These are phyloP conservation scores for Zea mays DNA, from an alignment of 176 grass and related monocot genomes.

Conservation along the genomic window DNA sequence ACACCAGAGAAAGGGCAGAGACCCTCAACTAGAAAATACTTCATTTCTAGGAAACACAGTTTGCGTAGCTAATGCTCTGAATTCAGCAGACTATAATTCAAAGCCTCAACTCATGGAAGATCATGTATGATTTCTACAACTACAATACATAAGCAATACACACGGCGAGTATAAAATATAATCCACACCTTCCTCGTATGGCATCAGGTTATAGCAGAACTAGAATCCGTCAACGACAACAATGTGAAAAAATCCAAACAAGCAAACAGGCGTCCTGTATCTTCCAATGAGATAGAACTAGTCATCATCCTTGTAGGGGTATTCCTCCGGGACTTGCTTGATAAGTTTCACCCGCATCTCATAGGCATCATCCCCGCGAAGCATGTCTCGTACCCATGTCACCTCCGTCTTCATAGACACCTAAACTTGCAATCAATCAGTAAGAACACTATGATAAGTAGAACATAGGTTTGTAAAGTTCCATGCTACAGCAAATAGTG, in stretches of 20 bases:
- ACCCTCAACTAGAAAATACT: background rate
- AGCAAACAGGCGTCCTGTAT: background rate
- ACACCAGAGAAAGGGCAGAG: background rate
- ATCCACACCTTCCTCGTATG: conserved; percentile 25
- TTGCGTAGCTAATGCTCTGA: background rate
- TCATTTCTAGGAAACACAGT: conserved; percentile 1
- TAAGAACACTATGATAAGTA: background rate
- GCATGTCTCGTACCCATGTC: conserved; percentile 94
- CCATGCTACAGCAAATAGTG: background rate
- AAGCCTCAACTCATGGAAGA: background rate
- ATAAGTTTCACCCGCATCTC: conserved; percentile 92
- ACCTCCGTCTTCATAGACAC: conserved; percentile 98
- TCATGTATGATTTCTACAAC: conserved; percentile 3
- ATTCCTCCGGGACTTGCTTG: conserved; percentile 96
- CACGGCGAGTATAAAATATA: conserved; percentile 25
- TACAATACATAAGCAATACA: conserved; percentile 30
- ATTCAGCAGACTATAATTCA: conserved; percentile 11
- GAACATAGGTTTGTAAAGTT: background rate
- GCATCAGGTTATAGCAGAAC: conserved; percentile 9
- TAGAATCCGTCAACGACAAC: background rate
- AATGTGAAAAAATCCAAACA: background rate
- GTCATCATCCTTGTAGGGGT: conserved; percentile 97
- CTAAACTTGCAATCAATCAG: conserved; percentile 35
- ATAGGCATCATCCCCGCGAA: conserved; percentile 84
- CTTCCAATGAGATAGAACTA: conserved; percentile 31